Percentiles rank a stretch among this genome's conserved stretches.
phyloP scores from a whole-genome alignment of 768 basidiomycete genomes.

The Candolleomyces eurysporus region DNA sequence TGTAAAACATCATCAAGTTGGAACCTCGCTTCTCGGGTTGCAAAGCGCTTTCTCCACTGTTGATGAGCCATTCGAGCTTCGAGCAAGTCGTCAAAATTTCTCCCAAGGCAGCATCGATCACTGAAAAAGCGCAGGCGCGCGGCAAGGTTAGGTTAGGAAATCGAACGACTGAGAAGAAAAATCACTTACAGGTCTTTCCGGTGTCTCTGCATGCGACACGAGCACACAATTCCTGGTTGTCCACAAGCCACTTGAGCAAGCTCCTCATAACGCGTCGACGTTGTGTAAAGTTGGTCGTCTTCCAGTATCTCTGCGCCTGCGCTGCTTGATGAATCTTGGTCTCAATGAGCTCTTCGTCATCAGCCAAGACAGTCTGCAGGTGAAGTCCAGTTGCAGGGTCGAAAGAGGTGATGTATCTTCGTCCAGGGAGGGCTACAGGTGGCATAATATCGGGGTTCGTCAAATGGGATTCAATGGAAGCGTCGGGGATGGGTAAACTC shows the following conservation, averaged over 20 bases:
- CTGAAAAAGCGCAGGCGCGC: constrained; percentile 34
- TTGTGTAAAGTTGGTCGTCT: constrained; percentile 70
- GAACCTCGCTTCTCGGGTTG: constrained; percentile 67
- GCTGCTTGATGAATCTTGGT: constrained; percentile 67
- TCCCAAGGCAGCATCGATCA: constrained; percentile 91
- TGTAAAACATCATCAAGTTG: constrained; percentile 72
- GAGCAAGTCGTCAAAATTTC: constrained; percentile 94
- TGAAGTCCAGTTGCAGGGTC: constrained; percentile 90
- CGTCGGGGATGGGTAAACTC: constrained; percentile 50
- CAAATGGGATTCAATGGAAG: constrained; percentile 66
- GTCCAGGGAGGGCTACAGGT: constrained; percentile 38
- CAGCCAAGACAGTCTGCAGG: constrained; percentile 74
- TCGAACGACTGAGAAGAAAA: not conserved
- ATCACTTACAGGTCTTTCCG: constrained; percentile 83
- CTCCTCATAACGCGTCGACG: constrained; percentile 83
- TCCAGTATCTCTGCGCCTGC: constrained; percentile 72
- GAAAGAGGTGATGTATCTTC: constrained; percentile 83
- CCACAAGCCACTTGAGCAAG: constrained; percentile 88
- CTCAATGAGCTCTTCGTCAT: constrained; percentile 67
- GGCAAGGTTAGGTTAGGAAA: constrained; percentile 10
- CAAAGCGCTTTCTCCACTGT: constrained; percentile 77
- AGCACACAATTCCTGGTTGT: constrained; percentile 85
- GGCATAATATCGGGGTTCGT: constrained; percentile 54
- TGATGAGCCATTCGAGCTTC: constrained; percentile 90
- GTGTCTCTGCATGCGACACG: constrained; percentile 90